Conservation (phyloP, 768 basidiomycete species). For the Lentinula boryana region DNA sequence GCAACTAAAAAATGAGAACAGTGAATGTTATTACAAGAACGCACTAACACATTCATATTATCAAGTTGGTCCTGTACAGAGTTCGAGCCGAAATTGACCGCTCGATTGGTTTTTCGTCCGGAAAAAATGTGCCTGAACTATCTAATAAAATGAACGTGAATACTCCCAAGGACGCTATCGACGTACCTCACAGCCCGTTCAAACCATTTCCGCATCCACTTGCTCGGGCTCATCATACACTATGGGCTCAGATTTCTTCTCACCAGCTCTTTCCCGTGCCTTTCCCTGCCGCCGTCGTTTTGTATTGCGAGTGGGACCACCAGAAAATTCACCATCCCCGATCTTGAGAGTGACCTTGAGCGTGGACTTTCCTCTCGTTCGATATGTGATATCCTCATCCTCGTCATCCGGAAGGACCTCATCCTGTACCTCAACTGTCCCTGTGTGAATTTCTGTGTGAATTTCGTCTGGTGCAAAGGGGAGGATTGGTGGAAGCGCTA, state of each 20-base stretch:
- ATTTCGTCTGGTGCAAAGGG: slow-evolving; percentile 63
- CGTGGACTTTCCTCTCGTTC: slow-evolving; percentile 66
- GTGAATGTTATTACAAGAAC: neutral
- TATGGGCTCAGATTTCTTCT: slow-evolving; percentile 4
- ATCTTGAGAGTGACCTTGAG: slow-evolving; percentile 56
- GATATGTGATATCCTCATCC: slow-evolving; percentile 61
- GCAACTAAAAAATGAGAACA: neutral
- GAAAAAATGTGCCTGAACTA: neutral
- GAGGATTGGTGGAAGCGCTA: slow-evolving; percentile 67
- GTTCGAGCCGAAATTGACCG: neutral
- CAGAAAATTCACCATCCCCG: slow-evolving; percentile 44
- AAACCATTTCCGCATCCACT: slow-evolving; percentile 27
- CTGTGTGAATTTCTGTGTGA: slow-evolving; percentile 55
- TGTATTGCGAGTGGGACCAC: neutral
- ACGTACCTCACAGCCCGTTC: slow-evolving; percentile 6
- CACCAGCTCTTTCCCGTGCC: neutral
- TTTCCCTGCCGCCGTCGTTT: neutral
- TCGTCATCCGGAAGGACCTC: slow-evolving; percentile 74
- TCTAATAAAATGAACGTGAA: neutral
- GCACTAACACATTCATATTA: neutral
- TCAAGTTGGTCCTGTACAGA: neutral
- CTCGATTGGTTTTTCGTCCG: no score
- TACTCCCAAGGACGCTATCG: neutral
- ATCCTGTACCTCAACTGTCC: slow-evolving; percentile 70
- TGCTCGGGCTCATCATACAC: slow-evolving; percentile 29